These are phyloP conservation scores for Epichloe hybrida DNA, from an alignment of 2,329 filamentous ascomycete species.

Conservation along the genomic window DNA sequence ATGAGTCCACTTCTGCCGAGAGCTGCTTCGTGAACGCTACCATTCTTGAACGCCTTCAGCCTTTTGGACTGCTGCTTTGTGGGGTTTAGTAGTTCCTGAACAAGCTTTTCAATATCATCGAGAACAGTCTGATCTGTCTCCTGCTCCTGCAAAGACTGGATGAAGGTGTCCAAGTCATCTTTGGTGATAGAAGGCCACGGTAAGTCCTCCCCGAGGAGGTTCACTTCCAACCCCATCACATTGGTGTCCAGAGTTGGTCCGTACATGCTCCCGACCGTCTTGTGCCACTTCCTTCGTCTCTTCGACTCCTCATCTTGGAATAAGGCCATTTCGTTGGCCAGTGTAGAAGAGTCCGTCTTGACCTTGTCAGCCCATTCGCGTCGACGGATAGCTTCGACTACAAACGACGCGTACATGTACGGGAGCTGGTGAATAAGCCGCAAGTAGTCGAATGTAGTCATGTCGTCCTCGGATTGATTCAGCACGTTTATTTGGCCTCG, in stretches of 20 bases:
- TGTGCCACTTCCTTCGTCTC: constrained; percentile 79
- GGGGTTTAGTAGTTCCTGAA: constrained; percentile 67
- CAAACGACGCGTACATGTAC: constrained; percentile 76
- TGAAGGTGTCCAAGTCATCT: constrained; percentile 63
- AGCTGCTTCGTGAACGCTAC: constrained; percentile 82
- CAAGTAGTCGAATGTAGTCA: constrained; percentile 69
- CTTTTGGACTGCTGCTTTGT: constrained; percentile 78
- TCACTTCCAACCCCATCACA: constrained; percentile 71
- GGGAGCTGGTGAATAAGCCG: constrained; percentile 72
- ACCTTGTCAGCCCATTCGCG: constrained; percentile 90
- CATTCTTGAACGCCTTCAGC: constrained; percentile 90
- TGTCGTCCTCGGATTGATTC: constrained; percentile 59
- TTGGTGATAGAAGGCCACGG: constrained; percentile 68
- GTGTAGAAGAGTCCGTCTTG: constrained; percentile 67
- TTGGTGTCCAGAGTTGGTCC: constrained; percentile 54
- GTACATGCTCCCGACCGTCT: constrained; percentile 64
- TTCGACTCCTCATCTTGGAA: constrained; percentile 90
- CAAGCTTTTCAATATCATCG: constrained; percentile 59
- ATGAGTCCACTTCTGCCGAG: constrained; percentile 78
- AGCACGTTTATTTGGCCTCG: constrained; percentile 60
- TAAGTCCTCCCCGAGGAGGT: constrained; percentile 63
- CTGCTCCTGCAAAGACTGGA: constrained; percentile 50
- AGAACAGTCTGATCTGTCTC: constrained; percentile 53
- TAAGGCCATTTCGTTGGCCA: constrained; percentile 85
- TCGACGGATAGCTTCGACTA: constrained; percentile 73